Conservation (phyloP, 331 rosid genomes). For the Rosa hybrid region DNA sequence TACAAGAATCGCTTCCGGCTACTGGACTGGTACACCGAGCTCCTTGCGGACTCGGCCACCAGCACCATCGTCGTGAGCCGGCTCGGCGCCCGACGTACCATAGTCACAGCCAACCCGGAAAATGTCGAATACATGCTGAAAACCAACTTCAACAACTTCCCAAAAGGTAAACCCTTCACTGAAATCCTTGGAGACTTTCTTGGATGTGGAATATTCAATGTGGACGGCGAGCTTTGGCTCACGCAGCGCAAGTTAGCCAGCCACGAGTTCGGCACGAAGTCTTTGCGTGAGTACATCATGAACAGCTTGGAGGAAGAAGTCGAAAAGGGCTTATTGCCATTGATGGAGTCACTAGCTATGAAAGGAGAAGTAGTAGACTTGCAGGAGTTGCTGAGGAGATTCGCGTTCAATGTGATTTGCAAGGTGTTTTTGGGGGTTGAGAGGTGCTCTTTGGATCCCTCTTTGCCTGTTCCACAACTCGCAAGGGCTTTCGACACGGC, state of each 20-base stretch:
- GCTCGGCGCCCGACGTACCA: slow-evolving; percentile 57
- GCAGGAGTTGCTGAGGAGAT: slow-evolving; percentile 68
- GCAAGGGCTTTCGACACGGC: slow-evolving; percentile 67
- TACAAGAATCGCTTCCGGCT: slow-evolving; percentile 60
- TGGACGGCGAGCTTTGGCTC: slow-evolving; percentile 74
- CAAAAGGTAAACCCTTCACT: slow-evolving; percentile 82
- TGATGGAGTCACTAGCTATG: slow-evolving; percentile 39
- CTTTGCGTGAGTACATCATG: slow-evolving; percentile 44
- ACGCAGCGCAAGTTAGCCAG: slow-evolving; percentile 62
- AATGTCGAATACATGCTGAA: slow-evolving; percentile 79
- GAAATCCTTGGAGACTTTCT: slow-evolving; percentile 83
- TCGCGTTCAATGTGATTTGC: slow-evolving; percentile 67
- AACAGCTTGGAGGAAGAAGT: slow-evolving; percentile 55
- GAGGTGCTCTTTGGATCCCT: slow-evolving; percentile 58
- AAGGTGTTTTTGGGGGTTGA: slow-evolving; percentile 54
- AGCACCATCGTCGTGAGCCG: slow-evolving; percentile 63
- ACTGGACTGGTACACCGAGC: slow-evolving; percentile 74
- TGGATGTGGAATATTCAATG: slow-evolving; percentile 81
- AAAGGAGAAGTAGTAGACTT: slow-evolving; percentile 46
- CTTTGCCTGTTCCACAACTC: slow-evolving; percentile 35
- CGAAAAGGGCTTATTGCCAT: slow-evolving; percentile 40
- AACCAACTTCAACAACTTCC: slow-evolving; percentile 78
- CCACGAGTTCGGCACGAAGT: slow-evolving; percentile 66
- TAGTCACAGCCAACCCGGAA: slow-evolving; percentile 72
- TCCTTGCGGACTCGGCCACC: slow-evolving; percentile 55